Evolutionary conservation across 164 flowering plant species (phyloP), one percentile per base, ranked within the genome.

Genomic region (Buxus sempervirens): DNA sequence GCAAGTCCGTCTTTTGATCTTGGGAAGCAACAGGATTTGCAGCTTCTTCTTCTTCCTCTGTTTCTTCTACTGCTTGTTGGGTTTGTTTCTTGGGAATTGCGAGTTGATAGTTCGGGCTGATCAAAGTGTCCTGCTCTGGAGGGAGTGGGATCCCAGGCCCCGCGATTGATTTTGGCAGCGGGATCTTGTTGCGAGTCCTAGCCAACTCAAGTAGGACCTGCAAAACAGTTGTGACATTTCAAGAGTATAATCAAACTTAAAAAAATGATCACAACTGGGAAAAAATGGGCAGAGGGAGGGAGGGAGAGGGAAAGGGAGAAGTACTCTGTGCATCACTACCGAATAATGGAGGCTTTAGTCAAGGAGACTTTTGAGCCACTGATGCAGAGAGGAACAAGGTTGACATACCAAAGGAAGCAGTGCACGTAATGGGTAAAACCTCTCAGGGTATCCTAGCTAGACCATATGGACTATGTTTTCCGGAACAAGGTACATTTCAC

Each of bases 21-120:
- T 82, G 90, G 9, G 91, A 69, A 25, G 87, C 71, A 56, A 62
- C 79, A 24, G 85, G 80, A 58, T 82, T 82, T 26, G 58, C 72
- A 19, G 56, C 77, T 25, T 85, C 96, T 65, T 91, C 98, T 26
- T 84, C 88, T 25, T 86, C 95, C 71, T 89, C 98, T 54, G 81
- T 82, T 71, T 91, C 96, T 80, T 88, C 96, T 4, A 72, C 72
- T 28, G 79, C 78, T 60, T 67, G 83, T 3, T 80, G 69, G 9
- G 82, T 55, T 67, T 69, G 84, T 71, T 78, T 90, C 79, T 59
- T 84, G 21, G 95, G 88, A 38, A 96, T 78, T 2, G 76, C 88
- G 22, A 96, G 85, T 66, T 96, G 98, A 82, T 93, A 96, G 73
- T 93, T 96, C 0, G 98, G 97, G 76, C 82, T 81, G 62, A 90